Evolutionary conservation across 352 stramenopile genomes (phyloP).

Genomic region (Globisporangium middletonii): DNA sequence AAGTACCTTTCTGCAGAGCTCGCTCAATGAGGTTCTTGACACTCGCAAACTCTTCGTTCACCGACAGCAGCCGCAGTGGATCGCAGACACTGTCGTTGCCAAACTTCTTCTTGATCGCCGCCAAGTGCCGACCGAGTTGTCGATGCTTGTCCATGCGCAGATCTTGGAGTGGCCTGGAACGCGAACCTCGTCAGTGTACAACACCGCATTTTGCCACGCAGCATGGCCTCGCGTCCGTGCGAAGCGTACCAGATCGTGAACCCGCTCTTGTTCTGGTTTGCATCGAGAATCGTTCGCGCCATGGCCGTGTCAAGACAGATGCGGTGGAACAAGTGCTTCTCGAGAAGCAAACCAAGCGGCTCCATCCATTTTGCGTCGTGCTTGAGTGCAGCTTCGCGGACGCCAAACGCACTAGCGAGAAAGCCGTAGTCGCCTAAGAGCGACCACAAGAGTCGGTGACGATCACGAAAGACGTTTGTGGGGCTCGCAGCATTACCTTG

Average conservation of each 20-base stretch:
- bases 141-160: not conserved
- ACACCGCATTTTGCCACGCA: too few relatives aligned
- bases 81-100: not conserved
- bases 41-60: not conserved
- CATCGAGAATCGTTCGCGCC: not conserved
- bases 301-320: constrained; percentile 6
- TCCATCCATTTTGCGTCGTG: constrained; percentile 5
- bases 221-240: too few relatives aligned
- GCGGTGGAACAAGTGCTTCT: constrained; percentile 12
- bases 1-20: not conserved
- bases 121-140: not conserved
- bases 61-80: not conserved
- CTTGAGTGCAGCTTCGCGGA: not conserved
- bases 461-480: too few relatives aligned
- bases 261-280: constrained; percentile 2
- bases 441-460: not conserved
- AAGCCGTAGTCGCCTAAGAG: not conserved
- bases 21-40: not conserved
- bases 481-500: not conserved
- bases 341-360: constrained; percentile 11
- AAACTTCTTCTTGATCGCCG: not conserved
- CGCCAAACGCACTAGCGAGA: not conserved
- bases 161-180: not conserved
- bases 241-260: constrained; percentile 6
- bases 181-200: not conserved